A percentile compares a stretch with the other conserved stretches of the same genome.
Conservation (phyloP, 2,329 filamentous ascomycete genomes). For the Beauveria sp. region DNA sequence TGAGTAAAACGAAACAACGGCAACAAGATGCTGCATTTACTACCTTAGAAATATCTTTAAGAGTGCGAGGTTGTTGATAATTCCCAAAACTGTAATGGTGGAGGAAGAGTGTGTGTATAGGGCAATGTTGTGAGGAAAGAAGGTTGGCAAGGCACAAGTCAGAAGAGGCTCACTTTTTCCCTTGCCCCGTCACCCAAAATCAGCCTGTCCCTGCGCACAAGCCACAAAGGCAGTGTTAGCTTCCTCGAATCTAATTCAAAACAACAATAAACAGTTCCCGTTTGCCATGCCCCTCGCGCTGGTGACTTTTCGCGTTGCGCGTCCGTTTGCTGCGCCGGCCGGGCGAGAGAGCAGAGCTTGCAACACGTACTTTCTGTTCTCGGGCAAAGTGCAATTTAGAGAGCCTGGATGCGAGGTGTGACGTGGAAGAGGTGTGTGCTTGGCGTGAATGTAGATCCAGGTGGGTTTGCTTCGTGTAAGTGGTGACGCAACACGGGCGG, state of each 20-base stretch:
- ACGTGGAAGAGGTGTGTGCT: not conserved
- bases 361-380: not conserved
- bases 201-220: not conserved
- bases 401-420: not conserved
- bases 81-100: no score
- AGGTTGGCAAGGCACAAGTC: not conserved
- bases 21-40: not conserved
- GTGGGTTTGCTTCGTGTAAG: not conserved
- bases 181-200: not conserved
- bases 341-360: not conserved
- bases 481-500: not conserved
- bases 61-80: not conserved
- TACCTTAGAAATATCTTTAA: not conserved
- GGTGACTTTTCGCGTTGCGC: not conserved
- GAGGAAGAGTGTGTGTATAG: not conserved
- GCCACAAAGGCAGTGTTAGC: not conserved
- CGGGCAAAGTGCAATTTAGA: no score
- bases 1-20: not conserved
- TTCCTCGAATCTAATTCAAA: not conserved
- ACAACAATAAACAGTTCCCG: constrained; percentile 4
- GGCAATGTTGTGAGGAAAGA: not conserved
- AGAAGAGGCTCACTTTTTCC: not conserved
- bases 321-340: not conserved
- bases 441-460: not conserved
- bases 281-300: not conserved